Conservation (phyloP, 331 rosid genomes). For the Stylosanthes scabra region DNA sequence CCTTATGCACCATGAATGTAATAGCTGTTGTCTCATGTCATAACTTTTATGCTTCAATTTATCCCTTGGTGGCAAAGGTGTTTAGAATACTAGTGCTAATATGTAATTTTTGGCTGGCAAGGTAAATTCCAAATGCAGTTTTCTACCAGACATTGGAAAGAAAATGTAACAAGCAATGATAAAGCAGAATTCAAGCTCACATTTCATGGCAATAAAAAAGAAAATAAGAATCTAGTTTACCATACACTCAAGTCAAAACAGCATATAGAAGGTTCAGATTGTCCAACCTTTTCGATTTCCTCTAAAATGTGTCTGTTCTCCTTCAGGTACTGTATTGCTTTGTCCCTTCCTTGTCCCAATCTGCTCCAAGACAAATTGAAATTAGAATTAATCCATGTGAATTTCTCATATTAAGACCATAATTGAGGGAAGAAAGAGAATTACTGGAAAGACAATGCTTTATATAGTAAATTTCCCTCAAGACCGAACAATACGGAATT, state of each 20-base stretch:
- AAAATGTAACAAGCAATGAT: neutral
- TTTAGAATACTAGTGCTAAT: neutral
- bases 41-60: neutral
- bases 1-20: too few species aligned
- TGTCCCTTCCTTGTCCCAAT: constrained; percentile 98
- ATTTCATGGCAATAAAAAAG: neutral
- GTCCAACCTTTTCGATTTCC: constrained; percentile 89
- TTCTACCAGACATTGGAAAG: neutral
- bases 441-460: neutral
- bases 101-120: neutral
- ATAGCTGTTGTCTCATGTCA: neutral
- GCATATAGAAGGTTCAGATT: constrained; percentile 16
- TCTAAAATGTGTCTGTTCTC: constrained; percentile 76
- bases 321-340: constrained; percentile 79
- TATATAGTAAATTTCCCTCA: neutral
- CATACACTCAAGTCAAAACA: constrained; percentile 10
- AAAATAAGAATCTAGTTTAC: constrained; percentile 23
- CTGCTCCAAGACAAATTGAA: constrained; percentile 51
- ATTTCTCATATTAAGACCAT: constrained; percentile 8
- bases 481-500: neutral
- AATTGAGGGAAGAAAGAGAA: neutral
- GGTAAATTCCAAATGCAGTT: neutral
- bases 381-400: constrained; percentile 35
- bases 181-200: constrained; percentile 22
- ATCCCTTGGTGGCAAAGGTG: neutral